These are phyloP conservation scores for Physcia stellaris DNA, from an alignment of 495 filamentous ascomycete species.

Conservation along the genomic window DNA sequence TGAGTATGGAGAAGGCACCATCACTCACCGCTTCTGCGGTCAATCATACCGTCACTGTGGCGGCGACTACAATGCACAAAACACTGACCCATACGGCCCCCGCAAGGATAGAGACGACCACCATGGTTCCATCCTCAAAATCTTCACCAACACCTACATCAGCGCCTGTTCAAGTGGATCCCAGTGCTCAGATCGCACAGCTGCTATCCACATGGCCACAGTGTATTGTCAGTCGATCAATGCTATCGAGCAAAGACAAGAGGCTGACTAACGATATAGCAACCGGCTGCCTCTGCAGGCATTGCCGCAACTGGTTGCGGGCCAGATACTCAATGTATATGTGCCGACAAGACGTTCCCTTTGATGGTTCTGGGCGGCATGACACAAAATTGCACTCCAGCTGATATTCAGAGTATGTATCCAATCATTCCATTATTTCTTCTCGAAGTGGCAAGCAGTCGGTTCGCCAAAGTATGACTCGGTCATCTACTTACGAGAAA, in stretches of 20 bases:
- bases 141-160: too few species aligned
- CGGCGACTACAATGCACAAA: too few species aligned
- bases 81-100: too few species aligned
- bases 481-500: background rate
- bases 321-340: background rate
- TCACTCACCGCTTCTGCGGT: too few species aligned
- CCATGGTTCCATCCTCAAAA: too few species aligned
- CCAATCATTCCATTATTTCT: background rate
- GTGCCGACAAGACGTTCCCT: background rate
- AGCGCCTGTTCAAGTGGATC: too few species aligned
- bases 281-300: background rate
- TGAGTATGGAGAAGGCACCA: too few species aligned
- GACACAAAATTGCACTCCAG: background rate
- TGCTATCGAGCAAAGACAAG: background rate
- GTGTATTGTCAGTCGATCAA: background rate
- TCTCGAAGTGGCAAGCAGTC: too few species aligned
- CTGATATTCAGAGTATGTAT: background rate
- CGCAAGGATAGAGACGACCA: too few species aligned
- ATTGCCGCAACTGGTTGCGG: conserved; percentile 1
- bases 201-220: background rate
- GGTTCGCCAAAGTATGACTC: too few species aligned
- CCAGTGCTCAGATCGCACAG: too few species aligned
- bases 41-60: too few species aligned
- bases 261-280: background rate
- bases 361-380: background rate